Percentiles rank a stretch among this genome's conserved stretches.
phyloP scores from a whole-genome alignment of 495 filamentous ascomycete species.

The Podospora australis region DNA sequence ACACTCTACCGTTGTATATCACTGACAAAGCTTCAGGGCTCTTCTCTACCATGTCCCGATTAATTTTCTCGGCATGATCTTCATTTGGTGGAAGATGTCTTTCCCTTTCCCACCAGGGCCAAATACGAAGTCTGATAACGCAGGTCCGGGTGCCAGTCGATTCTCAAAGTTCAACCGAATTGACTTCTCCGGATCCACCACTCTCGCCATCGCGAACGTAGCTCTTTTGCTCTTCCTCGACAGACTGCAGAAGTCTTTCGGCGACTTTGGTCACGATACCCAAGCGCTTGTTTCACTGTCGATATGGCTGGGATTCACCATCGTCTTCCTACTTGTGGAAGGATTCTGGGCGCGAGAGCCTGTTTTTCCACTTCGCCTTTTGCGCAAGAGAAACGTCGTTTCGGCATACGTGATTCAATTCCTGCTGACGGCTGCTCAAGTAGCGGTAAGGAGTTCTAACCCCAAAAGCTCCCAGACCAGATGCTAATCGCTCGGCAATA shows the following conservation, averaged over 20 bases:
- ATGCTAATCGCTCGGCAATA: not conserved
- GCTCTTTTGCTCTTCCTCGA: constrained; percentile 12
- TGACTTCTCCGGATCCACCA: constrained; percentile 13
- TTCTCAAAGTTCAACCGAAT: constrained; percentile 11
- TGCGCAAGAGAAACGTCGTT: constrained; percentile 4
- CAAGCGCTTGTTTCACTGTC: not conserved
- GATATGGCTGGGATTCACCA: constrained; percentile 7
- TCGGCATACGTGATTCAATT: constrained; percentile 12
- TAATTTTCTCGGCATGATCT: constrained; percentile 3
- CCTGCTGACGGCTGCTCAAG: constrained; percentile 9
- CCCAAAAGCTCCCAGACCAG: too few species aligned
- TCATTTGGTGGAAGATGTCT: constrained; percentile 14
- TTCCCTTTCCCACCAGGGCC: constrained; percentile 1
- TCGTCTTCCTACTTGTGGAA: constrained; percentile 4
- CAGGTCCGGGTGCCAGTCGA: not conserved
- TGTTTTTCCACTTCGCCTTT: constrained; percentile 2
- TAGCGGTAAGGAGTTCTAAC: too few species aligned
- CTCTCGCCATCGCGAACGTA: constrained; percentile 8
- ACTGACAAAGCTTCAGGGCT: constrained; percentile 1
- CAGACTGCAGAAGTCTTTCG: not conserved
- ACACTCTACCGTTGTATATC: not conserved
- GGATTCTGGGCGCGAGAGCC: constrained; percentile 9
- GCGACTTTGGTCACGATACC: not conserved
- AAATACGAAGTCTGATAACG: not conserved
- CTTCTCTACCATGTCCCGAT: constrained; percentile 13